Conservation (phyloP, 495 filamentous ascomycete genomes). For the Penicillium pulvis region DNA sequence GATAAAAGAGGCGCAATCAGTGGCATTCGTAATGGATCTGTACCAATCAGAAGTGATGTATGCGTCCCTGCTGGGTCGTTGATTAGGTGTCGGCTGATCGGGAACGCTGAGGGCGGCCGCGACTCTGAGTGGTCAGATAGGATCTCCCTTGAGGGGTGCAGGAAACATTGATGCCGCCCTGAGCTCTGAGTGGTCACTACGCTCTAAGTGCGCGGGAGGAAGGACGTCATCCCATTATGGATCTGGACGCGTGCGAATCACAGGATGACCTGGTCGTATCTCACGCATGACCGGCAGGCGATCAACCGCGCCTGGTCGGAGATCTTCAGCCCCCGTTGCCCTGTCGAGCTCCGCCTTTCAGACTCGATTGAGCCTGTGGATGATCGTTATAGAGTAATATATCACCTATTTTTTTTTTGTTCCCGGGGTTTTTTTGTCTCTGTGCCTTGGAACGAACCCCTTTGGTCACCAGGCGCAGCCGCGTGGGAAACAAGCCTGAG, state of each 20-base stretch:
- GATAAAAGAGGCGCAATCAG: constrained; percentile 10
- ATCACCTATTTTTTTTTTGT: background rate
- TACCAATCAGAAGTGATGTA: constrained; percentile 18
- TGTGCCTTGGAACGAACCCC: constrained; percentile 27
- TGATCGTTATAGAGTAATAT: constrained; percentile 9
- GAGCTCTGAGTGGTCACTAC: constrained; percentile 7
- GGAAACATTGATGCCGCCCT: constrained; percentile 3
- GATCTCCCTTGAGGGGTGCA: constrained; percentile 9
- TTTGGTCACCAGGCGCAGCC: constrained; percentile 28
- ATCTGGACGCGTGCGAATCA: constrained; percentile 26
- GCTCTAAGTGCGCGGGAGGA: constrained; percentile 8
- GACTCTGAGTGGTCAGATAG: constrained; percentile 14
- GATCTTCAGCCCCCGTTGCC: constrained; percentile 17
- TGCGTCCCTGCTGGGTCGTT: constrained; percentile 20
- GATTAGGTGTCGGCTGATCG: constrained; percentile 34
- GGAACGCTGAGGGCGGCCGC: constrained; percentile 3
- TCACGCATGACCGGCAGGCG: constrained; percentile 28
- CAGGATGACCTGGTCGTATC: constrained; percentile 16
- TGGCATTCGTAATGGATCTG: constrained; percentile 14
- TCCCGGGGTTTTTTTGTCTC: background rate
- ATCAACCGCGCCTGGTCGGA: constrained; percentile 24
- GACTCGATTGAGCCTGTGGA: constrained; percentile 10
- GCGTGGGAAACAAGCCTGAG: constrained; percentile 20
- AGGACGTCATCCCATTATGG: constrained; percentile 9
- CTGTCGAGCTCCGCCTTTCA: constrained; percentile 13